These are phyloP conservation scores for Erodium maritimum DNA, from an alignment of 345 rosid species.

Conservation along the genomic window DNA sequence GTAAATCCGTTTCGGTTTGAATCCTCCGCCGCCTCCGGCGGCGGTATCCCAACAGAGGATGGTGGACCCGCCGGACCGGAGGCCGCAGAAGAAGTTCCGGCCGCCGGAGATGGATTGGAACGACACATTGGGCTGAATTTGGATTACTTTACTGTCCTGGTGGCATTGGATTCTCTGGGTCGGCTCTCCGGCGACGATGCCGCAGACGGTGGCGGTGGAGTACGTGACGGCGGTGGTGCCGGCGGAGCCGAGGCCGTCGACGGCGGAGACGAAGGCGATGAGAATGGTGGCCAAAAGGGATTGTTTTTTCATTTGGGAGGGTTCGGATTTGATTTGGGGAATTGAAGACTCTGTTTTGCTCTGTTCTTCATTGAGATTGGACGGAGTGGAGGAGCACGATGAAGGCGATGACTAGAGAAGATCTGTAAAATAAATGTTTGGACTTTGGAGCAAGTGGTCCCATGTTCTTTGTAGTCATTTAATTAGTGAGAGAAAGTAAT, in stretches of 20 bases:
- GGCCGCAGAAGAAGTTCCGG: constrained; percentile 36
- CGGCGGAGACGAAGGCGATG: constrained; percentile 4
- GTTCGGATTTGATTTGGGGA: constrained; percentile 1
- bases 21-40: too few relatives aligned
- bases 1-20: constrained; percentile 26
- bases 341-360: neutral
- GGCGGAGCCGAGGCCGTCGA: constrained; percentile 34
- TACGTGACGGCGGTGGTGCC: constrained; percentile 29
- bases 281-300: neutral
- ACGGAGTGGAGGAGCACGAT: too few relatives aligned
- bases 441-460: too few relatives aligned
- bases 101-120: constrained; percentile 48
- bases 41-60: constrained; percentile 42
- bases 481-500: too few relatives aligned
- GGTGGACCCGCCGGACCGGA: constrained; percentile 34
- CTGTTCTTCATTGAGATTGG: too few relatives aligned
- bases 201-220: constrained; percentile 29
- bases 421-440: too few relatives aligned
- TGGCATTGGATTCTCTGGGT: constrained; percentile 36
- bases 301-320: neutral
- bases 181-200: constrained; percentile 30
- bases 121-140: constrained; percentile 27
- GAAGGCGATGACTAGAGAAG: too few relatives aligned
- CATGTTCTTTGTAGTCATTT: too few relatives aligned
- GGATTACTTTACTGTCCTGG: constrained; percentile 19